Evolutionary conservation across 2,329 filamentous ascomycete genomes (phyloP), one percentile per base, ranked within the genome.

Genomic region (Myrmaecium sp.): DNA sequence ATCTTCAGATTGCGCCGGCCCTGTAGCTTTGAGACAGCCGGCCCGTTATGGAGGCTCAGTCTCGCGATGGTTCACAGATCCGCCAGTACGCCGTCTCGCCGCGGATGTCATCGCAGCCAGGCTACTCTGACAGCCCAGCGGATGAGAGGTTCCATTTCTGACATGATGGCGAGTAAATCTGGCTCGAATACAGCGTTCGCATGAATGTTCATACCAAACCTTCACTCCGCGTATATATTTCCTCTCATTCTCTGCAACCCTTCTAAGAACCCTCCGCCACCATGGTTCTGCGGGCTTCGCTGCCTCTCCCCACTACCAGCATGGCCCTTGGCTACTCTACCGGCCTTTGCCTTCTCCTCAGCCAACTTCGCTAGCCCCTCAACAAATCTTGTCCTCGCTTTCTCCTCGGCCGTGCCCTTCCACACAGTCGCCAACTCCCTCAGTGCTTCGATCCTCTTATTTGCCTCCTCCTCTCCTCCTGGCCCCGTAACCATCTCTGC

Each of bases 331-430:
- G 51, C 27, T 43, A 54, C 23, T 63, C 61, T 21, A 64, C 30
- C 2, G 48, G 49, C 23, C 35, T 48, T 62, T 35, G 58, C 56
- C 37, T 60, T 58, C 14, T 94, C 86, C 44, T 94, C 83, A 2
- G 93, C 80, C 52, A 81, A 65, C 57, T 73, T 82, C 17, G 73
- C 71, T 40, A 98, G 50, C 27, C 66, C 65, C 36, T 95, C 86
- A 11, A 98, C 74, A 46, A 94, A 83, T 42, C 70, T 78, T 6
- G 57, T 57, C 28, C 89, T 63, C 5, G 82, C 81, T 53, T 80
- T 91, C 49, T 95, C 89, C 55, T 98, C 89, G 0, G 80, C 77
- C 3, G 89, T 94, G n/a, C 83, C 83, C 47, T 78, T 86, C 84
- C 89, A 98, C 13, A 98, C 73, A n/a, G 56, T 56, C 4, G 72